phyloP scores from a whole-genome alignment of 2,329 filamentous ascomycete species.

The Neonectria sp. region DNA sequence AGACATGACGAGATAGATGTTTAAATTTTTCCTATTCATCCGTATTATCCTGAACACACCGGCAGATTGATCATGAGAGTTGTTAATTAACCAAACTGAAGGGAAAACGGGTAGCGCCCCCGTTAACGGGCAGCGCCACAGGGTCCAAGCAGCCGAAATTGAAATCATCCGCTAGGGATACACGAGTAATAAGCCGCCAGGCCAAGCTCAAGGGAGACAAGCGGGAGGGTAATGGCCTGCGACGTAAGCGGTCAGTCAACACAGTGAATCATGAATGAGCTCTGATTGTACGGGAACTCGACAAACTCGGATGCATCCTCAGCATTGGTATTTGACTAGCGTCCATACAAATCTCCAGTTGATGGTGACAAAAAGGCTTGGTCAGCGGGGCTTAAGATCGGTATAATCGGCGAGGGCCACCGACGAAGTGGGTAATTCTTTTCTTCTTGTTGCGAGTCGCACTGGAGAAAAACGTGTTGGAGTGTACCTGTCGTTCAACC shows the following conservation, averaged over 20 bases:
- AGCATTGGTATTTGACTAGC: not conserved
- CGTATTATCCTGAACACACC: not conserved
- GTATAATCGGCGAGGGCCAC: slow-evolving; percentile 8
- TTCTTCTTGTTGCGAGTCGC: not conserved
- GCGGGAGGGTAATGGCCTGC: not conserved
- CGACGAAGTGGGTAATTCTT: not conserved
- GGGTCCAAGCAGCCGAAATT: slow-evolving; percentile 43
- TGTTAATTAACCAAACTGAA: not conserved
- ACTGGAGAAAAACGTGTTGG: slow-evolving; percentile 8
- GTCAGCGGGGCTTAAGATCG: slow-evolving; percentile 3
- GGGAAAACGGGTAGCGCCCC: slow-evolving; percentile 29
- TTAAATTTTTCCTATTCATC: not conserved
- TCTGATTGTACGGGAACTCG: slow-evolving; percentile 11
- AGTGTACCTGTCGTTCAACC: not conserved
- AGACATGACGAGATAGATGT: not conserved
- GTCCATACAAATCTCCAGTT: not conserved
- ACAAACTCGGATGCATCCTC: not conserved
- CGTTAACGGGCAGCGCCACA: slow-evolving; percentile 37
- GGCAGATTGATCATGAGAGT: not conserved
- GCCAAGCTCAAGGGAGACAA: slow-evolving; percentile 10
- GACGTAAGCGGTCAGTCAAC: not conserved
- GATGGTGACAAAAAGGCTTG: slow-evolving; percentile 4
- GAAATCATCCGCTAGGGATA: slow-evolving; percentile 23
- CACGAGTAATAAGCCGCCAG: slow-evolving; percentile 3
- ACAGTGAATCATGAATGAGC: not conserved